Evolutionary conservation across 179 eudicot species (phyloP), one percentile per base, ranked within the genome.

Genomic region (Spergularia azorica): DNA sequence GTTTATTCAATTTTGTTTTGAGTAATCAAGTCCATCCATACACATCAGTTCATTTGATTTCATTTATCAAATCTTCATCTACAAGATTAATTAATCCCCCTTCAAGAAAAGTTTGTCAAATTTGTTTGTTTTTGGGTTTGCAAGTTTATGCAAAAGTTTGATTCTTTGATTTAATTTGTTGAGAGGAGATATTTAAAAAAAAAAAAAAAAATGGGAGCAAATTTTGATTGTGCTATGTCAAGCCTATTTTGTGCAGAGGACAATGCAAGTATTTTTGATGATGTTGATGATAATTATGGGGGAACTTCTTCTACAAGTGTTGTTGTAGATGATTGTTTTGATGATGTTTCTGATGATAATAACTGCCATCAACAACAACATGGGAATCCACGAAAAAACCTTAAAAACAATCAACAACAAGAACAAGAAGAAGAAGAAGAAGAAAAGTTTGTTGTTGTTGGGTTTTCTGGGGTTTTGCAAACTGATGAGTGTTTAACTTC

Each of bases 231-330:
- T 82, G 89, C 80, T 75, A 86, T 57, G 11, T 82, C 94, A 50
- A 87, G 85, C 79, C 89, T 92, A 46, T 84, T 85, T 62, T 90
- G 97, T 71, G 86, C 84, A 62, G 88, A 89, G 68, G 89, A 89
- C 26, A 83, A 81, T 67, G 62, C 81, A 18, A 76, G 84, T 74
- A 77, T 84, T 77, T 79, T 84, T 76, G 83, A 82, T 74, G 85
- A 79, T 60, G 89, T 81, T 75, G 85, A 73, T 76, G 79, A 57
- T 75, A 59, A 63, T 79, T 46, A 36, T 82, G 79, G 58, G 55
- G 71, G 8, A 43, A 7, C 6, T 5, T 5, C 38, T 84, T 63
- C 15, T 48, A 67, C 21, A 38, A 55, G 79, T 20, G 83, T 70
- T 70, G 78, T 52, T 55, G 32, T 26, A 26, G 79, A 36, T 17